Evolutionary conservation across 2,329 filamentous ascomycete species (phyloP), one percentile per base, ranked within the genome.

Genomic region (Phialophora chinensis): DNA sequence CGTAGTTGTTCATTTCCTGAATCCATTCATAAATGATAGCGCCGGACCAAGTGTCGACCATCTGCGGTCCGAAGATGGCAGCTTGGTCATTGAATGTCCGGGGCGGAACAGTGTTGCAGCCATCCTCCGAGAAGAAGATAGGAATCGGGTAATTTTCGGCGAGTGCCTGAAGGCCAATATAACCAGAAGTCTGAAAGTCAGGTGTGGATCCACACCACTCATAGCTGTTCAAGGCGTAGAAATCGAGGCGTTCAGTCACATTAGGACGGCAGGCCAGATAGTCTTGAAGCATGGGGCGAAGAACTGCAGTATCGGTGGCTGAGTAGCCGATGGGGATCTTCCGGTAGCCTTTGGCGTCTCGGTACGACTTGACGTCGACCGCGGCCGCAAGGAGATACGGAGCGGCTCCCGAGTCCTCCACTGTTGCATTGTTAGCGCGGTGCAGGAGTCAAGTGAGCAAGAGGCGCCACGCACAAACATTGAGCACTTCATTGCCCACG

Each of bases 21-120:
- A 96, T 92, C 92, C 92, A 96, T 76, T 96, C 92, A 79, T 96
- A 96, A 71, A 96, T 84, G 69, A 96, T 93, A 61, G 91, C 85
- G 62, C 92, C 92, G 60, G 90, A 93, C 84, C 86, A 89, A 31
- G 82, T 85, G 65, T 83, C 82, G 5, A 85, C 80, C 92, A 96
- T 96, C 2, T 91, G 79, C 0, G 83, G 72, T 52, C 91, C 90
- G 73, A 95, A 90, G 72, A 96, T 91, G 58, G 91, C 88, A 49
- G 85, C 83, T 78, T 95, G 91, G 75, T 96, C 81, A n/a, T 75
- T 73, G 65, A 83, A 83, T 6, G 76, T 79, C 38, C 81, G 78
- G 12, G 81, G 81, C 8, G 74, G 75, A 11, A 75, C 74, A 10
- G 76, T 77, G 75, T 91, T 93, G 84, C 92, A 96, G 66, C 92